Evolutionary conservation across 225 moss, liverwort and hornwort genomes (phyloP), one percentile per base, ranked within the genome.

Genomic region (Bryum argenteum): DNA sequence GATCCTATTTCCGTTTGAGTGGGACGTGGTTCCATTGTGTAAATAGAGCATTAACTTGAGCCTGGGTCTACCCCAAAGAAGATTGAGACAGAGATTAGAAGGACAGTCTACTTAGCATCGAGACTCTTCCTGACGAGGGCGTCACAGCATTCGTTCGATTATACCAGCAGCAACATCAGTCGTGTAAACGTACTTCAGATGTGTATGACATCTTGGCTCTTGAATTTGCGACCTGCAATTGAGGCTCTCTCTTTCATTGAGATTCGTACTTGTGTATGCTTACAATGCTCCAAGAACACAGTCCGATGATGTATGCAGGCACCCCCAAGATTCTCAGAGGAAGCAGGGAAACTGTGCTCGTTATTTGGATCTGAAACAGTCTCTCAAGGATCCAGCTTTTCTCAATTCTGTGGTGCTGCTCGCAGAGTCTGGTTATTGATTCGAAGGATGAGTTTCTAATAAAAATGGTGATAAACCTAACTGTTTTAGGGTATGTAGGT

Each of bases 21-120:
- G 19, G 51, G 42, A 67, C 58, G 21, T 45, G 8, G 54, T 75
- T 71, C 69, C 59, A 22, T 66, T 63, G 63, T 84, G 84, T 84
- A 81, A 18, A 84, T 81, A 84, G 81, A 81, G 78, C 71, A 67
- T 54, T 75, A 71, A 54, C 50, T 39, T 42, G 50, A 73, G 26
- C 65, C 47, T 61, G 59, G 62, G 17, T 70, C 70, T 50, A 51
- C 57, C 54, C 22, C 42, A 19, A 70, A 69, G 71, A 65, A 17
- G 70, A 54, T 45, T 18, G 24, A 56, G 11, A 24, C 11, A 21
- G 39, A 17, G 54, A 33, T 2, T 62, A 26, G 19, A 72, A 17
- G 52, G 51, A 42, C 26, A 37, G 71, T 63, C 22, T 65, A 40
- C 66, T n/a, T 20, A 68, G 61, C 41, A 53, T 39, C 69, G 65